phyloP scores from a whole-genome alignment of 352 stramenopile genomes.

The Globisporangium polare region DNA sequence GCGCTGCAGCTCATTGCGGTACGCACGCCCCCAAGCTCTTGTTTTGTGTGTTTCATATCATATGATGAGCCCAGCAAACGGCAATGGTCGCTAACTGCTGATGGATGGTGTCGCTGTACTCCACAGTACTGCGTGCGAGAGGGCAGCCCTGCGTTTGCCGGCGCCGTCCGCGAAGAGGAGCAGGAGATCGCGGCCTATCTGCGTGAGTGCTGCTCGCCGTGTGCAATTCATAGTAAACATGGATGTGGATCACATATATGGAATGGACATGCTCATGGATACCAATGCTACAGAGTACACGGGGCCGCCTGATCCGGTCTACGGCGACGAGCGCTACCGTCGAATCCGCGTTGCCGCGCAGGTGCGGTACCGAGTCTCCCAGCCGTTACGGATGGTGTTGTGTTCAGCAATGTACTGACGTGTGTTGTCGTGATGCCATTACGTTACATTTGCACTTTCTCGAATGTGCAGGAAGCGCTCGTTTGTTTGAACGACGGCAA shows the following conservation, averaged over 20 bases:
- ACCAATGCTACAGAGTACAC: constrained; percentile 58
- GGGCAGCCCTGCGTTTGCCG: constrained; percentile 51
- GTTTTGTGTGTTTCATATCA: background rate
- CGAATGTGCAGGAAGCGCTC: constrained; percentile 46
- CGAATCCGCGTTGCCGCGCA: constrained; percentile 78
- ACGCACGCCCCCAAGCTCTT: constrained; percentile 6
- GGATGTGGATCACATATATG: no score
- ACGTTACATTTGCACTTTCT: background rate
- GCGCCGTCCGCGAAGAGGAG: constrained; percentile 65
- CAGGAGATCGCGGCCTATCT: constrained; percentile 63
- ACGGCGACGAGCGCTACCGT: constrained; percentile 80
- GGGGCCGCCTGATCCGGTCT: constrained; percentile 68
- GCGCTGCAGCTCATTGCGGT: constrained; percentile 83
- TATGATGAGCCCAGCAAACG: background rate
- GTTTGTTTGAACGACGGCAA: constrained; percentile 75
- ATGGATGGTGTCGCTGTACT: no score
- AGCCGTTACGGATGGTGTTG: no score
- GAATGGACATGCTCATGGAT: no score
- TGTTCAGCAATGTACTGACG: background rate
- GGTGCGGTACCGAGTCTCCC: constrained; percentile 20
- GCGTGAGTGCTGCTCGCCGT: constrained; percentile 33
- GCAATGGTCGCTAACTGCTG: background rate
- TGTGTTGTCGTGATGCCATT: background rate
- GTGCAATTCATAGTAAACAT: background rate
- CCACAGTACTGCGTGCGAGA: constrained; percentile 82